A percentile compares a stretch with the other conserved stretches of the same genome.
phyloP scores from a whole-genome alignment of 495 filamentous ascomycete genomes.

The Aspergillus panamensis region DNA sequence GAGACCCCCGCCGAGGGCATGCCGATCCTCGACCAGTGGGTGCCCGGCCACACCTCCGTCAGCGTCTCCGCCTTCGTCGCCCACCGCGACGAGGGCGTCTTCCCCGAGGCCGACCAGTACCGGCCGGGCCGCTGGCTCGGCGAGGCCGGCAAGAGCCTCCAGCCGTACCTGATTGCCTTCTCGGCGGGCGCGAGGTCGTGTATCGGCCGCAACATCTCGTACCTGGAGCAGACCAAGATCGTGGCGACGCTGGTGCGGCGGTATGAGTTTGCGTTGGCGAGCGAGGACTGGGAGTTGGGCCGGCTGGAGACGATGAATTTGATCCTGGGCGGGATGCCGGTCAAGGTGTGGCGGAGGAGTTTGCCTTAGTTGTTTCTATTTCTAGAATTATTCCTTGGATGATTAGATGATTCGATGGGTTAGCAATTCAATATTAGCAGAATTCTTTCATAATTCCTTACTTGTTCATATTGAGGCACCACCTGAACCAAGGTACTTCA shows the following conservation, averaged over 20 bases:
- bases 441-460: no score
- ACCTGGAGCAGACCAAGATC: conserved; percentile 43
- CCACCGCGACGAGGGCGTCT: conserved; percentile 32
- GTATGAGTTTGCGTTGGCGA: conserved; percentile 41
- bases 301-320: conserved; percentile 41
- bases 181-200: conserved; percentile 41
- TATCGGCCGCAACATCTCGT: conserved; percentile 45
- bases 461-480: no score
- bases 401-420: no score
- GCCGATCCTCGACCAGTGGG: conserved; percentile 37
- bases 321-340: conserved; percentile 37
- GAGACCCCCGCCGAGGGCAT: conserved; percentile 36
- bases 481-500: no score
- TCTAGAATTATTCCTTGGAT: no score
- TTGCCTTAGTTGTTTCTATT: background rate
- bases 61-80: conserved; percentile 32
- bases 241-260: conserved; percentile 42
- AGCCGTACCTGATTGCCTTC: conserved; percentile 44
- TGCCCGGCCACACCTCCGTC: conserved; percentile 35
- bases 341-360: conserved; percentile 40
- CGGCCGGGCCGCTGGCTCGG: conserved; percentile 38
- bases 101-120: conserved; percentile 32
- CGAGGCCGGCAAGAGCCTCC: conserved; percentile 39
- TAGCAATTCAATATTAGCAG: no score
- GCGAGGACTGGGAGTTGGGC: conserved; percentile 37